These are phyloP conservation scores for Fusarium brevicatenulatum DNA, from an alignment of 2,329 filamentous ascomycete genomes.

Conservation along the genomic window DNA sequence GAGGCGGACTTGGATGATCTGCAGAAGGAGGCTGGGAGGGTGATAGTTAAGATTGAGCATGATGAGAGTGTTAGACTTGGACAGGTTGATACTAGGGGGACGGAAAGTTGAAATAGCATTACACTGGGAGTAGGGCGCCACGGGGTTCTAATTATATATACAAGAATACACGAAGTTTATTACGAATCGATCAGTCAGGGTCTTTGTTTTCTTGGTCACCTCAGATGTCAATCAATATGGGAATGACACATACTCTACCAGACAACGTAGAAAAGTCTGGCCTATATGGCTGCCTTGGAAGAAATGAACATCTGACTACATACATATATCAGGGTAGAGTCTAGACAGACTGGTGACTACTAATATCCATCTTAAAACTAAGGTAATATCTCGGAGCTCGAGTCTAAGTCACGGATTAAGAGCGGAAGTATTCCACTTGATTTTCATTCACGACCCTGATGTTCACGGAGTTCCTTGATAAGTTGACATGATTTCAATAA, in stretches of 20 bases:
- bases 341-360: too few species aligned
- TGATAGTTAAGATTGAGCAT: neutral
- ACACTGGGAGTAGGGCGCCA: fast-evolving
- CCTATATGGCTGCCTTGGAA: neutral
- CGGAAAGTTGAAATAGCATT: neutral
- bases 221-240: fast-evolving
- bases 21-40: neutral
- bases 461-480: too few species aligned
- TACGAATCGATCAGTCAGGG: fast-evolving
- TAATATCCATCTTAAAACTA: neutral
- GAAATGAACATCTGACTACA: neutral
- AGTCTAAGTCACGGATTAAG: neutral
- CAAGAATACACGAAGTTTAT: fast-evolving
- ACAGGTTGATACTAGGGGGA: neutral
- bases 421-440: neutral
- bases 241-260: neutral
- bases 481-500: neutral
- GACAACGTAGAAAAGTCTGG: neutral
- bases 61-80: neutral
- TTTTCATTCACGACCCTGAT: neutral
- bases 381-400: neutral
- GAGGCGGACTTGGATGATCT: neutral
- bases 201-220: too few species aligned
- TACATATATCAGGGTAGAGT: fast-evolving
- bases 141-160: fast-evolving